Conservation (phyloP, 139 green algal genomes). For the Klebsormidium nitens region DNA sequence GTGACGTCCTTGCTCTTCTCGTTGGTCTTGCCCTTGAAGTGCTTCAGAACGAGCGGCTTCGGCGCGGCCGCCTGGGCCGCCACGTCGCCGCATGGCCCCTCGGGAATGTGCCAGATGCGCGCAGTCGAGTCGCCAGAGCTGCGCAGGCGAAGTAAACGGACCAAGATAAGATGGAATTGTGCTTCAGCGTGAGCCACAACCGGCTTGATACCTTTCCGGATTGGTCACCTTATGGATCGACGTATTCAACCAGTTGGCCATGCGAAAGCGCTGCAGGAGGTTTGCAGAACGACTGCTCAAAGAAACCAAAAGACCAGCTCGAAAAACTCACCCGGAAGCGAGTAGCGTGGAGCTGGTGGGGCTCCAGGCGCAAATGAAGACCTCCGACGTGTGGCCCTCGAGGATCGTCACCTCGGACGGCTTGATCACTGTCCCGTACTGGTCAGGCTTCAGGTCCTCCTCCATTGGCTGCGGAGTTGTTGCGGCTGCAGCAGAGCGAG, state of each 20-base stretch:
- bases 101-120: slow-evolving; percentile 72
- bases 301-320: slow-evolving; percentile 31
- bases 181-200: too few relatives aligned
- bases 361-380: slow-evolving; percentile 86
- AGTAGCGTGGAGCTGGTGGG: slow-evolving; percentile 62
- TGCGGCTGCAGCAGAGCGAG: too few relatives aligned
- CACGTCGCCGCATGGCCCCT: slow-evolving; percentile 6
- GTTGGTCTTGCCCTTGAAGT: slow-evolving; percentile 41
- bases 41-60: slow-evolving; percentile 47
- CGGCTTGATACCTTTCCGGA: too few relatives aligned
- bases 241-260: too few relatives aligned
- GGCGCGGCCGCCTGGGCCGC: background rate
- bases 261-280: too few relatives aligned
- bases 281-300: slow-evolving; percentile 1
- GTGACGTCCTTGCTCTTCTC: slow-evolving; percentile 78
- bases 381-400: slow-evolving; percentile 67
- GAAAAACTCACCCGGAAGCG: slow-evolving; percentile 54
- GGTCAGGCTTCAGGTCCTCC: slow-evolving; percentile 45
- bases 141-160: slow-evolving; percentile 4
- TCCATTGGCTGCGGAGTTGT: slow-evolving; percentile 54
- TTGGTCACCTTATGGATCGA: too few relatives aligned
- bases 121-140: slow-evolving; percentile 74
- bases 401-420: slow-evolving; percentile 51
- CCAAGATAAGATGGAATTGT: too few relatives aligned
- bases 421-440: slow-evolving; percentile 3